Base-by-base conservation (phyloP, 495 filamentous ascomycete species). In the Lasiosphaeria miniovina region DNA sequence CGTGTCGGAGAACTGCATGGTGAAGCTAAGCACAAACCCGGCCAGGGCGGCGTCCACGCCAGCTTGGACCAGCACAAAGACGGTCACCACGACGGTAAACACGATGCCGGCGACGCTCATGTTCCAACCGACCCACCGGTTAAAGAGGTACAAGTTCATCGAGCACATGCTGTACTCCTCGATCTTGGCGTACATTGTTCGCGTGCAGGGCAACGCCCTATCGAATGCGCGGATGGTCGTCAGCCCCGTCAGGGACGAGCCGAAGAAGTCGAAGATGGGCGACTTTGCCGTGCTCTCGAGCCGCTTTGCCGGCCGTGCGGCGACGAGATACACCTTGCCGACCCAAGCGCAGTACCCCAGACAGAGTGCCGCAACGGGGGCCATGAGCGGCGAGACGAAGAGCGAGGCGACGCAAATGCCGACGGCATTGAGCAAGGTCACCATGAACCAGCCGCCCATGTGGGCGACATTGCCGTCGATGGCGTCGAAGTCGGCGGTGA, bases 181-280 rank as follows among this genome's bases (percentile, higher is more conserved):
- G 17, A 90, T 78, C 56, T 80, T 79, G 40, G 55, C 58, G 57
- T 84, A 85, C 78, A 90, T 88, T 8, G 80, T 70, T 0, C 81
- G 70, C 15, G 86, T 78, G 52, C 86, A 91, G 3, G 74, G 75
- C 15, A 81, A 69, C 0, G 72, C 69, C 61, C 84, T 85, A 36
- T 75, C 82, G 64, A 86, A 93, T 0, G 86, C 86, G 6, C 89
- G 82, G 43, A 93, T 89, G 0, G 88, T 91, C 14, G 80, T 73
- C 4, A 91, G 75, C 3, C 89, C 89, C 1, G 80, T 79, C 11
- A 90, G 77, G 4, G 83, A 78, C 1, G 84, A 82, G 0, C 81
- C 83, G 55, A 91, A 88, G 12, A 83, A 82, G 52, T 90, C 88
- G 60, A 90, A 90, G 5, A 93, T 80, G 3, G 88, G 88, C 6